Conservation (phyloP, 306 rosid genomes). For the Cucurbita argyrosperma region DNA sequence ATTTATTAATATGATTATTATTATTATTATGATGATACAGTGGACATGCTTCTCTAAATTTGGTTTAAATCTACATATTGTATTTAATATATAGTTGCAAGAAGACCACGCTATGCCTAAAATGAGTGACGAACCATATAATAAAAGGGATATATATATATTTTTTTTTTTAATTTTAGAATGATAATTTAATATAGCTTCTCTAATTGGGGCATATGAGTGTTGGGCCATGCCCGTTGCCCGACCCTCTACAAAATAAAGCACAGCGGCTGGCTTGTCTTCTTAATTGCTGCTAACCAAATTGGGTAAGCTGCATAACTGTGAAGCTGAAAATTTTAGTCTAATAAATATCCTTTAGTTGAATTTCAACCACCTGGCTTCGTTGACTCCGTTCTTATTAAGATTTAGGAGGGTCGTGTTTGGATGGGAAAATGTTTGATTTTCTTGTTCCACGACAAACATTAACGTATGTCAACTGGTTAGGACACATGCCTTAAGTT, state of each 20-base stretch:
- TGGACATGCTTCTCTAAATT: background rate
- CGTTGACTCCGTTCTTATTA: background rate
- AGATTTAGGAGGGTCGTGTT: background rate
- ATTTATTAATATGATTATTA: no score
- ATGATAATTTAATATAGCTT: background rate
- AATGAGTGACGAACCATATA: background rate
- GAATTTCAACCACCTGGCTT: background rate
- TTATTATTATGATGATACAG: background rate
- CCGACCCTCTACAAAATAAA: no score
- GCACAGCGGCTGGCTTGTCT: background rate
- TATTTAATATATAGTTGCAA: background rate
- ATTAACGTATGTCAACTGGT: no score
- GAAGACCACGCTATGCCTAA: background rate
- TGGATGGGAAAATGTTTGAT: background rate
- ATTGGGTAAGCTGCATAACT: constrained; percentile 2
- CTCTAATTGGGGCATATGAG: background rate
- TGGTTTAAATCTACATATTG: background rate
- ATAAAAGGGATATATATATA: background rate
- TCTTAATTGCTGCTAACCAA: background rate
- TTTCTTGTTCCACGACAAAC: no score
- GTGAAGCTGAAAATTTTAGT: background rate
- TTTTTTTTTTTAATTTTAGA: no score
- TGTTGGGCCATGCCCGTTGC: background rate
- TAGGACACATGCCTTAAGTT: no score
- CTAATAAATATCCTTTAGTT: background rate